Percentiles rank a stretch among this genome's conserved stretches.
Conservation (phyloP, 192 early-diverging fungal species). For the Gaertneriomyces sp. region DNA sequence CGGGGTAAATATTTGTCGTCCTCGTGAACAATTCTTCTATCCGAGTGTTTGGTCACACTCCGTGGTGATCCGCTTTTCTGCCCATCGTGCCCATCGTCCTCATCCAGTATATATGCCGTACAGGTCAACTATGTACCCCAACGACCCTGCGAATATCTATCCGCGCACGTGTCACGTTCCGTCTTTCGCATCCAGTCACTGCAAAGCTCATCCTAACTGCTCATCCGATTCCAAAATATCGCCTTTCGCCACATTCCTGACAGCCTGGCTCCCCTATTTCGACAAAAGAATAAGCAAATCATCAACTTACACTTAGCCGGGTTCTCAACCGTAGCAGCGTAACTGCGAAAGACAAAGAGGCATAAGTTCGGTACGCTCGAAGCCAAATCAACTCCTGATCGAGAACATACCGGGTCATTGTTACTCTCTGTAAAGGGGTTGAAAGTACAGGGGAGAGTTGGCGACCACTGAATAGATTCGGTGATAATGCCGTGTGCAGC, state of each 20-base stretch:
- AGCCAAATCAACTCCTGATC: background rate
- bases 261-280: too few species aligned
- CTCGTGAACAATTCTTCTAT: background rate
- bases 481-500: too few species aligned
- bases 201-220: too few species aligned
- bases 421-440: background rate
- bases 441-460: background rate
- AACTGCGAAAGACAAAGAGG: constrained; percentile 1
- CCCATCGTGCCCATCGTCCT: background rate
- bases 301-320: constrained; percentile 34
- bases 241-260: too few species aligned
- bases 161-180: background rate
- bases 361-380: background rate
- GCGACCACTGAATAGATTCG: background rate
- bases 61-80: background rate
- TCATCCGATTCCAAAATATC: too few species aligned
- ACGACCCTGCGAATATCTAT: background rate
- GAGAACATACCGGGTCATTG: constrained; percentile 8
- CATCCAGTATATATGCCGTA: background rate
- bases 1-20: background rate
- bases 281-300: too few species aligned
- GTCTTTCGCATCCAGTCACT: background rate
- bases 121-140: background rate
- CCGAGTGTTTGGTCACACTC: background rate
- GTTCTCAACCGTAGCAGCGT: constrained; percentile 31